Percentiles rank a stretch among this genome's conserved stretches.
These are phyloP conservation scores for Boletellus deceptivus DNA, from an alignment of 1,284 basidiomycete species.

Conservation along the genomic window DNA sequence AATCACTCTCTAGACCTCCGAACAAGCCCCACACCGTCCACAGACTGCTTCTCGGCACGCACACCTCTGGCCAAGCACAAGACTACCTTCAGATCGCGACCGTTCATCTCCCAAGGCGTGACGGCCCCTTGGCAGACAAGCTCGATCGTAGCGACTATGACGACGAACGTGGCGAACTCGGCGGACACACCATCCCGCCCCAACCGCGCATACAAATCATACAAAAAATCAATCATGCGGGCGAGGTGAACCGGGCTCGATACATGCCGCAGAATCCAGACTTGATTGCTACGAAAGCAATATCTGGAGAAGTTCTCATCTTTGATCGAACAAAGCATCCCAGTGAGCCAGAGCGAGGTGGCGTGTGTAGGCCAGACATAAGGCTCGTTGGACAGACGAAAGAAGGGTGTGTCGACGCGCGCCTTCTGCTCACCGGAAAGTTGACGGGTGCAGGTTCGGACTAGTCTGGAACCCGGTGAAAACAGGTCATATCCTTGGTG, in stretches of 20 bases:
- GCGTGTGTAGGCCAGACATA: constrained; percentile 90
- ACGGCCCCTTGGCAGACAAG: constrained; percentile 62
- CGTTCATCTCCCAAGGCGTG: constrained; percentile 88
- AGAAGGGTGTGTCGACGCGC: constrained; percentile 72
- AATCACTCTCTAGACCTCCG: constrained; percentile 53
- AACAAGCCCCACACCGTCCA: constrained; percentile 92
- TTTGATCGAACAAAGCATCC: constrained; percentile 98
- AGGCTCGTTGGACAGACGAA: constrained; percentile 84
- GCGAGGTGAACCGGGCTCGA: constrained; percentile 95
- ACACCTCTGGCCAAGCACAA: constrained; percentile 93
- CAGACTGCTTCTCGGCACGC: constrained; percentile 93
- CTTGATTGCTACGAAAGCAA: constrained; percentile 92
- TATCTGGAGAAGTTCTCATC: constrained; percentile 87
- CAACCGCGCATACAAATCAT: constrained; percentile 83
- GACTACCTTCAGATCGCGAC: constrained; percentile 97
- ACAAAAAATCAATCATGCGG: constrained; percentile 94
- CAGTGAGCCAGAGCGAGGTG: constrained; percentile 84
- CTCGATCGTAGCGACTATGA: constrained; percentile 85
- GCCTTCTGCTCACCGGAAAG: constrained; percentile 1
- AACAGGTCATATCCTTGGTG: constrained; percentile 84
- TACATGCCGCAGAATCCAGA: constrained; percentile 99
- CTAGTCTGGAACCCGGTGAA: constrained; percentile 88
- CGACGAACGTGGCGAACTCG: constrained; percentile 90
- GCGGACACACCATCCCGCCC: constrained; percentile 78
- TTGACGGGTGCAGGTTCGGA: constrained; percentile 67